Evolutionary conservation across 371 early-diverging fungal species (phyloP).

Genomic region (Apophysomyces ossiformis): DNA sequence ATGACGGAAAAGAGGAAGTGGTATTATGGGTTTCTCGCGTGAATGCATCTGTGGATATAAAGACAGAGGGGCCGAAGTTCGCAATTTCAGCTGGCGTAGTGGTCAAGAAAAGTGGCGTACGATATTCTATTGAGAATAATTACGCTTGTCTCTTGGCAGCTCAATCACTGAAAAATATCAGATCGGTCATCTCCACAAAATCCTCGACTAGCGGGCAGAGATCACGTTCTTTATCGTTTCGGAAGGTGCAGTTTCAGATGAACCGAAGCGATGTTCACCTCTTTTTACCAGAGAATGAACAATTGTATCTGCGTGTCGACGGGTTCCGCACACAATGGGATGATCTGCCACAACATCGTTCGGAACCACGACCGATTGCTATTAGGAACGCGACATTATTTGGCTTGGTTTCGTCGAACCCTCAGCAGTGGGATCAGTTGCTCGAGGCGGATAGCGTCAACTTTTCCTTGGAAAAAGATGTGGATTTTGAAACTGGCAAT

Average conservation of each 20-base stretch:
- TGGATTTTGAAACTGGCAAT: conserved; percentile 15
- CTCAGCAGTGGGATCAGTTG: conserved; percentile 44
- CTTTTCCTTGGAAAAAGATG: conserved; percentile 28
- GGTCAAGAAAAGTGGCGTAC: conserved; percentile 35
- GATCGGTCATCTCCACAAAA: background rate
- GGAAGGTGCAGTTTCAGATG: conserved; percentile 32
- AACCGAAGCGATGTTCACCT: conserved; percentile 37
- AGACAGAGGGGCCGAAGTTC: background rate
- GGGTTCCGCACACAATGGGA: conserved; percentile 26
- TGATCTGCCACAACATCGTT: conserved; percentile 10
- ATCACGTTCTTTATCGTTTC: background rate
- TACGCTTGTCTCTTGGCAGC: conserved; percentile 33
- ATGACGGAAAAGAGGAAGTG: conserved; percentile 18
- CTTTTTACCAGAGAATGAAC: conserved; percentile 23
- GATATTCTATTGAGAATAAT: conserved; percentile 34
- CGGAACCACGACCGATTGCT: conserved; percentile 13
- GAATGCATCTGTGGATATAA: conserved; percentile 25
- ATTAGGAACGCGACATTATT: conserved; percentile 33
- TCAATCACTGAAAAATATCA: conserved; percentile 18
- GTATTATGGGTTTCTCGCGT: conserved; percentile 42
- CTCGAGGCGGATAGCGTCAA: conserved; percentile 38
- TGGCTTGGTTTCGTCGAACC: conserved; percentile 27
- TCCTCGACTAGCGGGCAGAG: background rate
- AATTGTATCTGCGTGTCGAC: conserved; percentile 40
- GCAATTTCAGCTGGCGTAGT: conserved; percentile 24